Evolutionary conservation across 371 early-diverging fungal genomes (phyloP).

Genomic region (Mortierella sp.): DNA sequence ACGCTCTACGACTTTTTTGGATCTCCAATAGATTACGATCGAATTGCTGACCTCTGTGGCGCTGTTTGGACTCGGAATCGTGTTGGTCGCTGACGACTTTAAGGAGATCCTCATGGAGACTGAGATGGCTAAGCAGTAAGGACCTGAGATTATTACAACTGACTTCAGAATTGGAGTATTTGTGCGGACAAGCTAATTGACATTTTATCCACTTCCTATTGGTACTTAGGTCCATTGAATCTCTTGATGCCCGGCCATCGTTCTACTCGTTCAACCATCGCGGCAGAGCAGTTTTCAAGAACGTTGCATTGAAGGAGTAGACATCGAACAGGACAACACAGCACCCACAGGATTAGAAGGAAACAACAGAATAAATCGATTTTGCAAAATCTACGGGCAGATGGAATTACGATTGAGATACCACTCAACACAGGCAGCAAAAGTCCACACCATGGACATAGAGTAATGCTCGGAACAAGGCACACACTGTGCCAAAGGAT

Average conservation of each 20-base stretch:
- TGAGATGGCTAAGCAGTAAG: conserved; percentile 76
- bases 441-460: neutral
- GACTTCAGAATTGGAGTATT: neutral
- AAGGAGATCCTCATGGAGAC: conserved; percentile 72
- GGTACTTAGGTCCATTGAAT: conserved; percentile 72
- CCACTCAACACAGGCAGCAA: neutral
- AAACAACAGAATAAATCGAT: neutral
- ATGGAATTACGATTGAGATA: neutral
- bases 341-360: neutral
- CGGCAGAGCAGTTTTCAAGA: conserved; percentile 60
- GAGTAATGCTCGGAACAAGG: neutral
- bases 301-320: conserved; percentile 32
- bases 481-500: neutral
- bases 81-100: conserved; percentile 67
- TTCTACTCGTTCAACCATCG: conserved; percentile 76
- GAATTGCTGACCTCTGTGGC: conserved; percentile 56
- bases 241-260: conserved; percentile 73
- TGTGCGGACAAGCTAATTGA: too few relatives aligned
- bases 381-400: neutral
- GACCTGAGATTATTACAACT: neutral
- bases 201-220: neutral
- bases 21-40: conserved; percentile 51
- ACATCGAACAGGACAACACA: neutral
- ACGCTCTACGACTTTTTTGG: neutral
- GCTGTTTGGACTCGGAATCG: conserved; percentile 54